Conservation (phyloP, 192 early-diverging fungal genomes). For the Tieghemiomyces parasiticus region DNA sequence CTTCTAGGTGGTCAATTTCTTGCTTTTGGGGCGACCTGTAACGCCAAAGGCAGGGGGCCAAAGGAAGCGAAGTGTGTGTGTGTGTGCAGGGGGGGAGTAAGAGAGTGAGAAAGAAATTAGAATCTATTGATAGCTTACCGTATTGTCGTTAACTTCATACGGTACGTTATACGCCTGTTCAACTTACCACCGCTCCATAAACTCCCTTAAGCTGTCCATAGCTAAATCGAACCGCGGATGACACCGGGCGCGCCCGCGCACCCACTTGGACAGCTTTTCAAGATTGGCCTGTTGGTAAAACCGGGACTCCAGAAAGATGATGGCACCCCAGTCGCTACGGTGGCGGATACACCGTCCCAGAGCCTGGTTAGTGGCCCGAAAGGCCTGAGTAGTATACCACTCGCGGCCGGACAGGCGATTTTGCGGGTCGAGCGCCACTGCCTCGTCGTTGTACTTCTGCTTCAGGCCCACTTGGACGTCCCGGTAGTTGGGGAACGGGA, state of each 20-base stretch:
- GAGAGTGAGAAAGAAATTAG: too few relatives aligned
- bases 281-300: slow-evolving; percentile 18
- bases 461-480: slow-evolving; percentile 33
- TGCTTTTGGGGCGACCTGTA: too few relatives aligned
- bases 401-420: slow-evolving; percentile 21
- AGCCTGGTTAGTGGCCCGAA: slow-evolving; percentile 43
- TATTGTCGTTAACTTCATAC: too few relatives aligned
- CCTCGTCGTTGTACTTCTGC: slow-evolving; percentile 28
- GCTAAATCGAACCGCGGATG: background rate
- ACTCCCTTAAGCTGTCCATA: background rate
- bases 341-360: slow-evolving; percentile 43
- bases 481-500: slow-evolving; percentile 35
- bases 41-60: too few relatives aligned
- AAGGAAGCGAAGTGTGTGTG: too few relatives aligned
- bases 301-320: slow-evolving; percentile 42
- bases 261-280: slow-evolving; percentile 29
- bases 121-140: too few relatives aligned
- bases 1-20: too few relatives aligned
- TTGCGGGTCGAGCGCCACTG: background rate
- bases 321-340: slow-evolving; percentile 37
- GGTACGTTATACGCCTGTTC: too few relatives aligned
- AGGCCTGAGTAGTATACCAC: slow-evolving; percentile 44
- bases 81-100: too few relatives aligned
- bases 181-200: slow-evolving; percentile 2
- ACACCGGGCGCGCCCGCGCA: slow-evolving; percentile 12